Evolutionary conservation across 2,329 filamentous ascomycete species (phyloP).

Genomic region (Myotisia sp.): DNA sequence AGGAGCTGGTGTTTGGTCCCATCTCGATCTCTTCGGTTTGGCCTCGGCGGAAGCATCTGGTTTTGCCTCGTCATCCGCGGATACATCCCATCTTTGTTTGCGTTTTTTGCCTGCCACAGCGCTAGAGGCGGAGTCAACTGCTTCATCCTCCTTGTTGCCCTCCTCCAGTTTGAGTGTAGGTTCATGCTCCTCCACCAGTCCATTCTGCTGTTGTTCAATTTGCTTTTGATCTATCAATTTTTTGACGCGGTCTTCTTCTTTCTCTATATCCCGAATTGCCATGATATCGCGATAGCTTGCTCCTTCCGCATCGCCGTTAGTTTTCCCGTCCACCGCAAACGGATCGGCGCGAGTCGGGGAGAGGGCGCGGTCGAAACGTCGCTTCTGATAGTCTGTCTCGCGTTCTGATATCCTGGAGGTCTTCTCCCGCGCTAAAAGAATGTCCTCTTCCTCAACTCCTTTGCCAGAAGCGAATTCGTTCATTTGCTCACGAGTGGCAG

Average conservation of each 20-base stretch:
- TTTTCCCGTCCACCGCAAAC: conserved; percentile 62
- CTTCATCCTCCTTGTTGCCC: conserved; percentile 56
- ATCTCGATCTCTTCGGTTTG: conserved; percentile 65
- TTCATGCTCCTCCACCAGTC: conserved; percentile 52
- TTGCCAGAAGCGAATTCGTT: conserved; percentile 79
- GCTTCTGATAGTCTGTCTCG: conserved; percentile 95
- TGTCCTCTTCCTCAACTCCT: conserved; percentile 84
- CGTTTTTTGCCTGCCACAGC: conserved; percentile 56
- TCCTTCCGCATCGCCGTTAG: conserved; percentile 53
- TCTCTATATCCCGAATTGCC: conserved; percentile 77
- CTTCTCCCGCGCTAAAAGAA: conserved; percentile 72
- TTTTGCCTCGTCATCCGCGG: conserved; percentile 42
- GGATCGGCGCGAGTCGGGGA: conserved; percentile 77
- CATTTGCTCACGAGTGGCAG: conserved; percentile 78
- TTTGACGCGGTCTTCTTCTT: conserved; percentile 78
- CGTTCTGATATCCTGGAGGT: conserved; percentile 81
- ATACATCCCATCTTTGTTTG: conserved; percentile 90
- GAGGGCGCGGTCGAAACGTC: conserved; percentile 69
- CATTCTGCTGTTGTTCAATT: conserved; percentile 41
- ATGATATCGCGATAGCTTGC: conserved; percentile 81
- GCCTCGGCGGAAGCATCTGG: conserved; percentile 37
- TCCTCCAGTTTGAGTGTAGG: conserved; percentile 57
- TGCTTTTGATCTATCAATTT: conserved; percentile 66
- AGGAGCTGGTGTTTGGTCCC: conserved; percentile 66
- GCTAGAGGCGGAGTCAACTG: conserved; percentile 53